Evolutionary conservation across 202 grass and related monocot species (phyloP).

Genomic region (Schoenoplectus triqueter): DNA sequence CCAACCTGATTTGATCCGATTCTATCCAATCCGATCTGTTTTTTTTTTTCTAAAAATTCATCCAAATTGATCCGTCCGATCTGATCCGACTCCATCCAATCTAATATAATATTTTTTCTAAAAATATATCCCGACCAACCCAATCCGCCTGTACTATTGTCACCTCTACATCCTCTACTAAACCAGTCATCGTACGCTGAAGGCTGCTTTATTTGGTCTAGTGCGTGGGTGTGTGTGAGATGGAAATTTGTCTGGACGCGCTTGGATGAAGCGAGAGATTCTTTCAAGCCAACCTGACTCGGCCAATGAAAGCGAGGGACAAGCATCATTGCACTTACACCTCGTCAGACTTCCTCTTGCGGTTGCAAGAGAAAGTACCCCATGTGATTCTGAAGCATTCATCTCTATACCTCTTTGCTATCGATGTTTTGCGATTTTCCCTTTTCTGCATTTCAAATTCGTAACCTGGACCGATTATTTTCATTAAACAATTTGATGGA

Average conservation of each 20-base stretch:
- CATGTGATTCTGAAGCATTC: slow-evolving; percentile 27
- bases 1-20: too few relatives aligned
- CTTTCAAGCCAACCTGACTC: slow-evolving; percentile 36
- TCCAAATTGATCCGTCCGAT: too few relatives aligned
- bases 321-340: slow-evolving; percentile 38
- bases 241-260: slow-evolving; percentile 41
- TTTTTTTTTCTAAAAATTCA: too few relatives aligned
- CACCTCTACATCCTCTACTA: too few relatives aligned
- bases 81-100: too few relatives aligned
- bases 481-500: too few relatives aligned
- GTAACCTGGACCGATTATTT: too few relatives aligned
- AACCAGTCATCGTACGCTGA: not conserved
- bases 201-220: slow-evolving; percentile 33
- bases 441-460: not conserved
- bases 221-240: slow-evolving; percentile 3
- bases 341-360: slow-evolving; percentile 38
- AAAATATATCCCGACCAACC: too few relatives aligned
- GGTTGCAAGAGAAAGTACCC: slow-evolving; percentile 22
- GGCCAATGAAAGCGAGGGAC: slow-evolving; percentile 23
- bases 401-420: not conserved
- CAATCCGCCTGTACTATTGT: too few relatives aligned
- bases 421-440: not conserved
- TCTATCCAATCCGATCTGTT: too few relatives aligned
- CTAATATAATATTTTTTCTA: too few relatives aligned
- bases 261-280: slow-evolving; percentile 31